A percentile compares a stretch with the other conserved stretches of the same genome.
Conservation (phyloP, 805 yeast genomes). For the Nakazawaea ambrosiae region DNA sequence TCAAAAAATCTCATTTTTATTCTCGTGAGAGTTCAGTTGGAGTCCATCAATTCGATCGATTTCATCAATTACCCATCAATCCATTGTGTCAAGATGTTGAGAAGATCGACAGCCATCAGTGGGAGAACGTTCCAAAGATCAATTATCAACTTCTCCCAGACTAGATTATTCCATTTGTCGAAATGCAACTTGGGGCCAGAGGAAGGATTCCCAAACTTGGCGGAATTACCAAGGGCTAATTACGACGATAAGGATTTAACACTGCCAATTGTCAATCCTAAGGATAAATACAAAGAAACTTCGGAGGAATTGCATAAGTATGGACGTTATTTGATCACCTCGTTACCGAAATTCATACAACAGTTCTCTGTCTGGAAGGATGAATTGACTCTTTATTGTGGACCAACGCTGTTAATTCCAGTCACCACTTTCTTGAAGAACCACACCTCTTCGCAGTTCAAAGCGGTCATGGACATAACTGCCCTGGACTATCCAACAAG, state of each 20-base stretch:
- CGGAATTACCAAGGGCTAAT: slow-evolving; percentile 24
- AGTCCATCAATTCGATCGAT: too few species aligned
- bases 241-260: slow-evolving; percentile 24
- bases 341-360: slow-evolving; percentile 77
- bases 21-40: too few species aligned
- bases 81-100: too few species aligned
- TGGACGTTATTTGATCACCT: slow-evolving; percentile 71
- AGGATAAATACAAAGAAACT: slow-evolving; percentile 63
- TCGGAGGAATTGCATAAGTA: slow-evolving; percentile 71
- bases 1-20: too few species aligned
- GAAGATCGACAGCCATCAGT: too few species aligned
- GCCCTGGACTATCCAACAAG: slow-evolving; percentile 85
- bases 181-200: too few species aligned
- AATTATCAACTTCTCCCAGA: too few species aligned
- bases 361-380: slow-evolving; percentile 89
- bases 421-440: slow-evolving; percentile 61
- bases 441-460: slow-evolving; percentile 78
- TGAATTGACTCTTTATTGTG: slow-evolving; percentile 68
- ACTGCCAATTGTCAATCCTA: slow-evolving; percentile 63
- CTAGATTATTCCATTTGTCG: too few species aligned
- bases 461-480: slow-evolving; percentile 71
- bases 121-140: too few species aligned
- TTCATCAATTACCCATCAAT: too few species aligned
- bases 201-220: slow-evolving; percentile 20
- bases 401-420: slow-evolving; percentile 73